Evolutionary conservation across 352 stramenopile species (phyloP).

Genomic region (Saprolegnia parasitica): DNA sequence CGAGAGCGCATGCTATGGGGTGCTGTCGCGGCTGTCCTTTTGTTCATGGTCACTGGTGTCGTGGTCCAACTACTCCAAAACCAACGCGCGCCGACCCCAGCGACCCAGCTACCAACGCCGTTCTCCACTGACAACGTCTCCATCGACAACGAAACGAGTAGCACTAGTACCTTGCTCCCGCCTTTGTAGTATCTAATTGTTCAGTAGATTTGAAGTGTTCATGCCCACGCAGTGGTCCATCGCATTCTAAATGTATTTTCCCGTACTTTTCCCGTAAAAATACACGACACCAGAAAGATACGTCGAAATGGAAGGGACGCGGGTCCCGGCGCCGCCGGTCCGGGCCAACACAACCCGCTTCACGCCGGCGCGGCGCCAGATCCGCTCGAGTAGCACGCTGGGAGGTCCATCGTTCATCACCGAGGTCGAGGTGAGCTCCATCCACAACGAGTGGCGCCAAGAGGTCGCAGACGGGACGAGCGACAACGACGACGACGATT

Average conservation of each 20-base stretch:
- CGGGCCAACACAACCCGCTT: not conserved
- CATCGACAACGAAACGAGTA: too few species aligned
- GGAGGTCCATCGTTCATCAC: not conserved
- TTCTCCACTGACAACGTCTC: too few species aligned
- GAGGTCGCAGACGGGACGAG: not conserved
- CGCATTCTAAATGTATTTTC: not conserved
- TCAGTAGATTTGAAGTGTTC: too few species aligned
- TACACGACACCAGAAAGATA: not conserved
- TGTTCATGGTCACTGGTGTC: too few species aligned
- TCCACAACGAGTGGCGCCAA: not conserved
- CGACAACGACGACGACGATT: not conserved
- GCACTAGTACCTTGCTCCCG: too few species aligned
- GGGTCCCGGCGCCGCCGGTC: not conserved
- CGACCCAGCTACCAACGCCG: too few species aligned
- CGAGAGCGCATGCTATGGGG: too few species aligned
- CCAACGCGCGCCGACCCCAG: too few species aligned
- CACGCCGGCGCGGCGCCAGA: not conserved
- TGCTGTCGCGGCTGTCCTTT: too few species aligned
- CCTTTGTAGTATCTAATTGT: too few species aligned
- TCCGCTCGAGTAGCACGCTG: not conserved
- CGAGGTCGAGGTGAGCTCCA: constrained; percentile 1
- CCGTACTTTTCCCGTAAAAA: not conserved
- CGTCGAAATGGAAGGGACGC: not conserved
- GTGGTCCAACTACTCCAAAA: too few species aligned
- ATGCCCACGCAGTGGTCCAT: too few species aligned